A percentile compares a stretch with the other conserved stretches of the same genome.
These are phyloP conservation scores for Metschnikowia gruessii DNA, from an alignment of 805 yeast species.

Conservation along the genomic window DNA sequence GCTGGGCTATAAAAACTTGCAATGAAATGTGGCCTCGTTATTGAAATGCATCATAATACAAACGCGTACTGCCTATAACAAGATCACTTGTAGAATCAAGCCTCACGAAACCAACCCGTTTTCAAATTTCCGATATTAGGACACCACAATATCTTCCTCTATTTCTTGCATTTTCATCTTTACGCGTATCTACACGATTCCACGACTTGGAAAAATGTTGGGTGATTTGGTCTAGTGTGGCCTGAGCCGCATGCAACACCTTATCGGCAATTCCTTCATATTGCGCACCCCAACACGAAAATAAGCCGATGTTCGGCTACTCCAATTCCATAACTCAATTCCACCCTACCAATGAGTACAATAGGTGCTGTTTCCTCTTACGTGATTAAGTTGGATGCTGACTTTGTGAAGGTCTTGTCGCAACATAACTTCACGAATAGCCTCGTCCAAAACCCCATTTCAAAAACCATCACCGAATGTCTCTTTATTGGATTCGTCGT, in stretches of 20 bases:
- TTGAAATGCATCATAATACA: no score
- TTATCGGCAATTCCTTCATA: neutral
- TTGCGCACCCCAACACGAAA: conserved; percentile 1
- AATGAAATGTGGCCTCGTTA: no score
- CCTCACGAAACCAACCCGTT: no score
- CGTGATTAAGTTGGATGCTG: conserved; percentile 3
- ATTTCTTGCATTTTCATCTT: no score
- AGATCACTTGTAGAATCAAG: no score
- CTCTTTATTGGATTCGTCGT: conserved; percentile 16
- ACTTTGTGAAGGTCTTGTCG: conserved; percentile 11
- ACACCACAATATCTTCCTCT: no score
- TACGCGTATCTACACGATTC: neutral
- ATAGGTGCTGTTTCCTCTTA: neutral
- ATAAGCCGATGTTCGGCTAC: conserved; percentile 4
- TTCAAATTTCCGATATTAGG: no score
- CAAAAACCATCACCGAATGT: conserved; percentile 17
- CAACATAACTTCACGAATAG: conserved; percentile 13
- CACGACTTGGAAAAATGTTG: neutral
- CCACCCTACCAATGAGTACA: neutral
- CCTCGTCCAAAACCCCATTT: conserved; percentile 19
- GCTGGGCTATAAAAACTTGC: no score
- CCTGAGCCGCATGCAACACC: neutral
- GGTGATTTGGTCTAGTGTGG: neutral
- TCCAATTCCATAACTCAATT: no score
- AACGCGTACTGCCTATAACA: no score